Conservation (phyloP, 2,329 filamentous ascomycete species). For the Aschersonia sp. region DNA sequence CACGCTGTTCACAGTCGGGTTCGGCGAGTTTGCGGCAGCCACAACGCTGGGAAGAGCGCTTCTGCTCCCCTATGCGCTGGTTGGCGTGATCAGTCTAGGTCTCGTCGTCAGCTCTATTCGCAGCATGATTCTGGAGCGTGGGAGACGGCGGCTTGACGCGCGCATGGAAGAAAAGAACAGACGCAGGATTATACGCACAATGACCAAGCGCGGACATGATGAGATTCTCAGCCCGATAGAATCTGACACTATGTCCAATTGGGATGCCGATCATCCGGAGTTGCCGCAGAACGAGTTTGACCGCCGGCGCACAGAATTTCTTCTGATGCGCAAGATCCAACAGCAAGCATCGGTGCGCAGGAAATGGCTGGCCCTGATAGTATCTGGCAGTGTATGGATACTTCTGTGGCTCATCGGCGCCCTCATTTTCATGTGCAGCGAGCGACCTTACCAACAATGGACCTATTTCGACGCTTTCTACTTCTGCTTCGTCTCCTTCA, state of each 20-base stretch:
- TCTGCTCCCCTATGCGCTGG: constrained; percentile 68
- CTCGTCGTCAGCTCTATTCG: constrained; percentile 71
- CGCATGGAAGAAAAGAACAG: constrained; percentile 47
- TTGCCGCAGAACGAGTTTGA: constrained; percentile 30
- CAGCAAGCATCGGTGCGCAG: constrained; percentile 46
- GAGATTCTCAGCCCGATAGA: constrained; percentile 34
- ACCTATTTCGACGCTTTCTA: constrained; percentile 72
- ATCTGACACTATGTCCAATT: constrained; percentile 5
- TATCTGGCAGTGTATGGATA: constrained; percentile 55
- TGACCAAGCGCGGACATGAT: constrained; percentile 30
- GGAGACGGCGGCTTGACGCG: constrained; percentile 35
- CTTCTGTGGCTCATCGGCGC: constrained; percentile 72
- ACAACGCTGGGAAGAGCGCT: constrained; percentile 50
- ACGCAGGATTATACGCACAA: constrained; percentile 27
- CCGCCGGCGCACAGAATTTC: constrained; percentile 56
- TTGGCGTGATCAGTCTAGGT: constrained; percentile 74
- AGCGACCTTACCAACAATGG: constrained; percentile 43
- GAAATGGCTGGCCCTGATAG: constrained; percentile 57
- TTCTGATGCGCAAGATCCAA: constrained; percentile 73
- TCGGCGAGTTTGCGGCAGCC: constrained; percentile 36
- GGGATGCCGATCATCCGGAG: constrained; percentile 4
- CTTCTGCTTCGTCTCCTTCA: constrained; percentile 69
- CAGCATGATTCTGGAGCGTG: constrained; percentile 45
- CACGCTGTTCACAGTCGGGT: constrained; percentile 49
- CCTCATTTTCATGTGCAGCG: constrained; percentile 48